Evolutionary conservation across 1,284 basidiomycete genomes (phyloP), one percentile per base, ranked within the genome.

Genomic region (Rhodotorula sp.): DNA sequence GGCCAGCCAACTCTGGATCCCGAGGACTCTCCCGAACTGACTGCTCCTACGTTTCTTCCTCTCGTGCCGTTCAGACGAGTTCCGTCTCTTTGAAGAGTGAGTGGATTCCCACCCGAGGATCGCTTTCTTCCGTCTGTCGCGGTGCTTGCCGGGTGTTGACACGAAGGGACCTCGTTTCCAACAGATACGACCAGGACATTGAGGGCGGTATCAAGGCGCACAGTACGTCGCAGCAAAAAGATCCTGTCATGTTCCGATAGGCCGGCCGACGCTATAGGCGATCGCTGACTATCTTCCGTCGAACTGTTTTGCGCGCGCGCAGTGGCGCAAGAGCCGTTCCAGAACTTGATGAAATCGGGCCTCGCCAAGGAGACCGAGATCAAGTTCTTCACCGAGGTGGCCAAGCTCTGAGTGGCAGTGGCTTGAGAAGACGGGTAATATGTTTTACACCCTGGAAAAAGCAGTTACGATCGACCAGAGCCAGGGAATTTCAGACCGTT

Each of bases 101-200:
- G 54, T 31, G 2, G 14, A n/a, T 3, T 29, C 2, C 14, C 15
- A 21, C 5, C 21, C 3, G 54, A n/a, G 15, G 12, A 15, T 29
- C 16, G 7, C 7, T 57, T 14, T 18, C 23, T 1, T 57, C 54
- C 3, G 15, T 8, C 29, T 18, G 8, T 5, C 15, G 1, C 12
- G 26, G 16, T 29, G 29, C 26, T 34, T 1, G 10, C n/a, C 54
- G 5, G 16, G 29, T 23, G 6, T 23, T 23, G 39, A 43, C 49
- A 21, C 16, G 48, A 14, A 49, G 10, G 6, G 49, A 18, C 23
- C 49, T 14, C 21, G 67, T 70, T 54, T 21, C 26, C 1, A 23
- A 15, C 54, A 56, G 54, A 26, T 74, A 77, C 54, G 68, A 75
- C 51, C 69, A 77, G 64, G 65, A 73, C 65, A 63, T 68, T 49